Conservation (phyloP, 495 filamentous ascomycete species). For the Lepraria neglecta region DNA sequence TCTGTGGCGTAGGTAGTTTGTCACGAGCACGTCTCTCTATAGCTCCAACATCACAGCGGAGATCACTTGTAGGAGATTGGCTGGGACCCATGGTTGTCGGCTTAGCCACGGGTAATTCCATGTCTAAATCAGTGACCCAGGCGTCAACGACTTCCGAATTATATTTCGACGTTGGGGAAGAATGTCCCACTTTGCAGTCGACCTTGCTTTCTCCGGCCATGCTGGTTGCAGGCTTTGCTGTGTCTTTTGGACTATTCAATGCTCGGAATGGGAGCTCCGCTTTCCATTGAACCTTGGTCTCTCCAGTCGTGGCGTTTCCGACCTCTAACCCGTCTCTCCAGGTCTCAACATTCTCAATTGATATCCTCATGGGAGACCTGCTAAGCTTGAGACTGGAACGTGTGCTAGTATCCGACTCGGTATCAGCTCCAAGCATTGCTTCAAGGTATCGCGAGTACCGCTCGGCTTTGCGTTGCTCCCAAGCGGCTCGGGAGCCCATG, state of each 20-base stretch:
- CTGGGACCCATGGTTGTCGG: neutral
- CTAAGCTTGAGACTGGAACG: constrained; percentile 11
- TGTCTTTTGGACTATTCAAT: neutral
- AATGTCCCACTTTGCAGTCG: neutral
- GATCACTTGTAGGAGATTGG: neutral
- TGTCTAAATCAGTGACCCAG: neutral
- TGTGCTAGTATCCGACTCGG: constrained; percentile 17
- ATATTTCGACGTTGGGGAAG: no score
- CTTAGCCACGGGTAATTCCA: neutral
- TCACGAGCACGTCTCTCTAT: neutral
- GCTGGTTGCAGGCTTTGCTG: no score
- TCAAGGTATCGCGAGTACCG: constrained; percentile 17
- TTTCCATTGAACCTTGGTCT: neutral
- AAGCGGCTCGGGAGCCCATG: constrained; percentile 18
- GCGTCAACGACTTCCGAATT: neutral
- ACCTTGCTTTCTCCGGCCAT: neutral
- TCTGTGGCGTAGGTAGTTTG: neutral
- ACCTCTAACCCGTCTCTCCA: neutral
- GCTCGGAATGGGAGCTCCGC: neutral
- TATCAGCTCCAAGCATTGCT: neutral
- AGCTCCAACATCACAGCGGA: constrained; percentile 15
- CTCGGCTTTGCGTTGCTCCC: constrained; percentile 10
- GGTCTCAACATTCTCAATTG: neutral
- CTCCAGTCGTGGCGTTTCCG: no score
- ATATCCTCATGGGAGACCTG: neutral